Evolutionary conservation across 164 flowering plant species (phyloP).

Genomic region (Chimonanthus salicifolius): DNA sequence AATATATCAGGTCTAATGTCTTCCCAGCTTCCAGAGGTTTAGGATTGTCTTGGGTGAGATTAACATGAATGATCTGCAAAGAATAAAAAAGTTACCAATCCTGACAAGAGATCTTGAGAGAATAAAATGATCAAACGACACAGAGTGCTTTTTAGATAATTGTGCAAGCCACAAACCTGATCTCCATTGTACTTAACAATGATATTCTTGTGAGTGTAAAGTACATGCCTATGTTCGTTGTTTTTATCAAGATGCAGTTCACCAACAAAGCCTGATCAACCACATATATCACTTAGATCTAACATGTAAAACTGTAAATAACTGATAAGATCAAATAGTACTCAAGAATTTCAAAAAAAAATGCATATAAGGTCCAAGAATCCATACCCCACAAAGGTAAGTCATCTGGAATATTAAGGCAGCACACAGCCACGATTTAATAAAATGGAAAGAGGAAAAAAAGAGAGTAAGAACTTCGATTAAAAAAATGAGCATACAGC

Average conservation of each 20-base stretch:
- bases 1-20: constrained; percentile 71
- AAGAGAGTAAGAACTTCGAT: not conserved
- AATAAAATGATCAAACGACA: not conserved
- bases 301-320: not conserved
- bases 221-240: constrained; percentile 66
- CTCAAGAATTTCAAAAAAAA: not conserved
- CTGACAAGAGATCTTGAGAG: not conserved
- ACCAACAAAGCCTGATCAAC: constrained; percentile 77
- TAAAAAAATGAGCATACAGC: not conserved
- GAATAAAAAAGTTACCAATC: constrained; percentile 1
- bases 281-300: not conserved
- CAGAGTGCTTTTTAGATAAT: not conserved
- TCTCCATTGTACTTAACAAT: constrained; percentile 65
- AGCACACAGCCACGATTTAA: constrained; percentile 14
- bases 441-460: constrained; percentile 7
- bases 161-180: constrained; percentile 49
- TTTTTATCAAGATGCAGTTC: constrained; percentile 69
- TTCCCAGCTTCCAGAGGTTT: constrained; percentile 75
- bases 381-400: constrained; percentile 94
- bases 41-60: constrained; percentile 76
- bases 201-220: constrained; percentile 75
- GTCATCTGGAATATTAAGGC: constrained; percentile 56
- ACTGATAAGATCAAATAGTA: not conserved
- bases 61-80: constrained; percentile 92
- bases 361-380: not conserved